Conservation (phyloP, 768 basidiomycete genomes). For the Russula sp. region DNA sequence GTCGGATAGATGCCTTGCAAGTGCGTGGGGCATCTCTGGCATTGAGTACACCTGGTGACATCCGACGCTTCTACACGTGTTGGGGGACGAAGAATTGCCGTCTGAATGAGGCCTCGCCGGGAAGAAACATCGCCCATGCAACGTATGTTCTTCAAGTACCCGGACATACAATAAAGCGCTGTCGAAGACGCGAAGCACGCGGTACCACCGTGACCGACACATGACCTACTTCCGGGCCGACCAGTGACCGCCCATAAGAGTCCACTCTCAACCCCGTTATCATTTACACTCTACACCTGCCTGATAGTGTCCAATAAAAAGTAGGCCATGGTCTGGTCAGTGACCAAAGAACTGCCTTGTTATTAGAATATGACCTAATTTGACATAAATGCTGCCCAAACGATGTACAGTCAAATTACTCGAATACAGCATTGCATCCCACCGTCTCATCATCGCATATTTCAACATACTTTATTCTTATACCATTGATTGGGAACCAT, state of each 20-base stretch:
- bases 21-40: neutral
- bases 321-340: neutral
- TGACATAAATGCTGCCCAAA: neutral
- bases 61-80: slow-evolving; percentile 18
- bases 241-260: no score
- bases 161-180: no score
- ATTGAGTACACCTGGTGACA: slow-evolving; percentile 13
- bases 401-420: neutral
- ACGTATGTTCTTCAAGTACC: no score
- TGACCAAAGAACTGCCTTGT: neutral
- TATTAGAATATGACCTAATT: neutral
- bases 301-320: no score
- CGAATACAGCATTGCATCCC: neutral
- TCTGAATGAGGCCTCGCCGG: neutral
- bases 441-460: neutral
- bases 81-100: slow-evolving; percentile 2
- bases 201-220: no score
- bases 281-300: no score
- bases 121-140: no score
- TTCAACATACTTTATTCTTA: slow-evolving; percentile 25
- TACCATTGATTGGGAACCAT: slow-evolving; percentile 15
- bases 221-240: no score
- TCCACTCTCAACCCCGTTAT: no score
- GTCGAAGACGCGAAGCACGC: no score
- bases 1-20: neutral